A percentile compares a stretch with the other conserved stretches of the same genome.
Conservation (phyloP, 371 early-diverging fungal genomes). For the Zopfochytrium polystomum region DNA sequence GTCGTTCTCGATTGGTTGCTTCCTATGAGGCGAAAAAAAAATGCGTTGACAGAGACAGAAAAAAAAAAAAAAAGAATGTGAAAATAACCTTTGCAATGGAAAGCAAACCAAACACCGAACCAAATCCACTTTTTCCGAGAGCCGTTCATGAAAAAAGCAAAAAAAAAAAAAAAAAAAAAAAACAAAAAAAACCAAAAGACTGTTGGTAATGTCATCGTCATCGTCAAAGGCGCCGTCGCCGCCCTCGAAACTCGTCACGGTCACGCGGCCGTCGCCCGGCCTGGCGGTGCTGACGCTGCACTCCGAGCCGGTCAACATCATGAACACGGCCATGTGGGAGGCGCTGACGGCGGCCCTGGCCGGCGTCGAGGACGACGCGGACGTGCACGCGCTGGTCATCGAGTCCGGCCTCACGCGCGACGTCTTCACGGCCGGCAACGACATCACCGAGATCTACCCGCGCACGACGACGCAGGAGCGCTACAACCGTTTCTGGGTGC, state of each 20-base stretch:
- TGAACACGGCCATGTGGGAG: conserved; percentile 34
- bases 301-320: conserved; percentile 39
- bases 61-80: too few species aligned
- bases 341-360: conserved; percentile 30
- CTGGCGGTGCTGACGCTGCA: background rate
- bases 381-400: conserved; percentile 35
- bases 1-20: background rate
- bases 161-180: background rate
- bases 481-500: conserved; percentile 35
- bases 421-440: conserved; percentile 48
- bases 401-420: conserved; percentile 31
- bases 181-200: conserved; percentile 1
- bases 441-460: conserved; percentile 39
- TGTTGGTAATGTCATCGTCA: background rate
- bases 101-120: too few species aligned
- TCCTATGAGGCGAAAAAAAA: too few species aligned
- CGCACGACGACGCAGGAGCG: conserved; percentile 29
- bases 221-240: conserved; percentile 16
- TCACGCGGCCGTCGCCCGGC: background rate
- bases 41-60: too few species aligned
- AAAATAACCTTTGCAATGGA: too few species aligned
- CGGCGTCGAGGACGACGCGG: conserved; percentile 21
- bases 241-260: background rate
- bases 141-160: background rate
- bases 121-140: background rate